phyloP scores from a whole-genome alignment of 352 stramenopile species.

The Phytophthora quininea region DNA sequence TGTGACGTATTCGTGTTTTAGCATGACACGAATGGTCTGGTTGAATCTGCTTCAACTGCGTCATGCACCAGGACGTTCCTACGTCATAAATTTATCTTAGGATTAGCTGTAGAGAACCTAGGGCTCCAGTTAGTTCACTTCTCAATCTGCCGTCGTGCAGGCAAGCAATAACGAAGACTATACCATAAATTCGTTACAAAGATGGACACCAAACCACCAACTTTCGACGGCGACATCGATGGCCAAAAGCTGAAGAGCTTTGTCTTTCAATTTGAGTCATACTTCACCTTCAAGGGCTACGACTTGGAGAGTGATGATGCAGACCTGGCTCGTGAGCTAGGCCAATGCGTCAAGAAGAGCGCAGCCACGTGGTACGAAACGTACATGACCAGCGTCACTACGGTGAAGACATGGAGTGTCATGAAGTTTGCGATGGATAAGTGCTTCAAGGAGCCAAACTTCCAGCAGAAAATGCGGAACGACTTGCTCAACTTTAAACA shows the following conservation, averaged over 20 bases:
- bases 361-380: conserved; percentile 10
- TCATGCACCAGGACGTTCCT: too few relatives aligned
- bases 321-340: conserved; percentile 1
- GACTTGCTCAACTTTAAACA: conserved; percentile 15
- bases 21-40: too few relatives aligned
- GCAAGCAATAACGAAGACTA: too few relatives aligned
- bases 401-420: conserved; percentile 5
- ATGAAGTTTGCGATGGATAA: conserved; percentile 13
- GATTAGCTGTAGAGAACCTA: too few relatives aligned
- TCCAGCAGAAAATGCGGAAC: conserved; percentile 12
- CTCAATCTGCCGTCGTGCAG: too few relatives aligned
- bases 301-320: conserved; percentile 5
- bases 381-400: conserved; percentile 1
- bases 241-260: conserved; percentile 13
- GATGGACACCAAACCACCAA: conserved; percentile 20
- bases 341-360: conserved; percentile 10
- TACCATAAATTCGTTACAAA: too few relatives aligned
- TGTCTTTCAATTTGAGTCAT: conserved; percentile 19
- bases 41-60: too few relatives aligned
- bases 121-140: too few relatives aligned
- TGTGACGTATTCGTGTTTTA: too few relatives aligned
- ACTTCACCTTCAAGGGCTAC: conserved; percentile 16
- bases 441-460: conserved; percentile 13
- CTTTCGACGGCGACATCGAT: conserved; percentile 18
- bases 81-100: too few relatives aligned